A percentile compares a stretch with the other conserved stretches of the same genome.
Evolutionary conservation across 2,329 filamentous ascomycete genomes (phyloP).

Genomic region (Pseudophaeomoniella oleicola): DNA sequence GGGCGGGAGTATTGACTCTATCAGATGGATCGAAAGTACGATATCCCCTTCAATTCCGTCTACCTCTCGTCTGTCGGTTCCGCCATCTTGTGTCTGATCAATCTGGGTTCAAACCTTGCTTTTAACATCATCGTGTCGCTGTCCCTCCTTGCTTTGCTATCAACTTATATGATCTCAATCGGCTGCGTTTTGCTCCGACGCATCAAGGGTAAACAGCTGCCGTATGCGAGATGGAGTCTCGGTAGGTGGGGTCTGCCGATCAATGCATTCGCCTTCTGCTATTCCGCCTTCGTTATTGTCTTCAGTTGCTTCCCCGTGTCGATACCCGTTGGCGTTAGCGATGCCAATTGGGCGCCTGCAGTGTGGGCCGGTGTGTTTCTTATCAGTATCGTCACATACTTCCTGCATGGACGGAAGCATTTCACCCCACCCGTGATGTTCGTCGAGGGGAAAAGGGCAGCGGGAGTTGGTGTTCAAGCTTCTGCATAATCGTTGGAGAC

Average conservation of each 20-base stretch:
- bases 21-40: conserved; percentile 1
- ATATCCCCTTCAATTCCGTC: conserved; percentile 33
- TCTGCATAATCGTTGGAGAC: too few relatives aligned
- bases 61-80: conserved; percentile 29
- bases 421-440: conserved; percentile 9
- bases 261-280: conserved; percentile 15
- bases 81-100: conserved; percentile 34
- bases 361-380: conserved; percentile 9
- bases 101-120: conserved; percentile 33
- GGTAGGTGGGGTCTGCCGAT: conserved; percentile 29
- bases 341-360: conserved; percentile 8
- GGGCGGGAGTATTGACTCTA: neutral
- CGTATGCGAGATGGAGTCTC: conserved; percentile 29
- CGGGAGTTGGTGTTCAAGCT: conserved; percentile 1
- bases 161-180: conserved; percentile 31
- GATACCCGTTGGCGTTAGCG: conserved; percentile 5
- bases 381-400: conserved; percentile 6
- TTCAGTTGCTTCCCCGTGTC: conserved; percentile 18
- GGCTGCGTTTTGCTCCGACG: conserved; percentile 31
- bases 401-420: conserved; percentile 7
- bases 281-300: conserved; percentile 15
- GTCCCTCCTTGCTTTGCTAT: conserved; percentile 24
- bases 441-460: conserved; percentile 8
- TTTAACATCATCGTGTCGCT: conserved; percentile 30
- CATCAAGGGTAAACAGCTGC: conserved; percentile 24